Conservation (phyloP, 2,329 filamentous ascomycete species). For the Xylariales sp. region DNA sequence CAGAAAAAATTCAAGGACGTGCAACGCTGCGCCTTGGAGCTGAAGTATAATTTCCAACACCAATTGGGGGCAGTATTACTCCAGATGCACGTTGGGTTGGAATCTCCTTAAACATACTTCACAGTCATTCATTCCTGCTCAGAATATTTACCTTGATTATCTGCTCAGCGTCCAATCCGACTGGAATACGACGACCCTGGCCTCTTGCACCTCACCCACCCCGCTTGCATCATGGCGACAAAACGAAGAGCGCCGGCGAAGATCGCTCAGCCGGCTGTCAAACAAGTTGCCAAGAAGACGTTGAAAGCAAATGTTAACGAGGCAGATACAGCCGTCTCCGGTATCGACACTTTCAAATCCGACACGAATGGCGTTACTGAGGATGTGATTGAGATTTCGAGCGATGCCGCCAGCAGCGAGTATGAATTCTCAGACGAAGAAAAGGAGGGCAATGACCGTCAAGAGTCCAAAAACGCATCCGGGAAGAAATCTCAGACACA, state of each 20-base stretch:
- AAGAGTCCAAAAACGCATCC: constrained; percentile 10
- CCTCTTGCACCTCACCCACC: neutral
- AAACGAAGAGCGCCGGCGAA: constrained; percentile 57
- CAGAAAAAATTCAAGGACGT: neutral
- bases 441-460: too few species aligned
- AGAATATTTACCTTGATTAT: too few species aligned
- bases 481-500: constrained; percentile 5
- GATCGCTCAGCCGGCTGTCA: constrained; percentile 52
- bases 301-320: constrained; percentile 53
- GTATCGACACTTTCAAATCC: constrained; percentile 32
- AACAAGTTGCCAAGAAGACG: constrained; percentile 46
- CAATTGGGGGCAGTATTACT: neutral
- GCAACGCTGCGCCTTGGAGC: too few species aligned
- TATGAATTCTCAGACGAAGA: constrained; percentile 40
- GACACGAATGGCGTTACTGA: constrained; percentile 21
- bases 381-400: constrained; percentile 54
- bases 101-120: too few species aligned
- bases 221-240: constrained; percentile 43
- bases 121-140: too few species aligned
- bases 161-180: neutral
- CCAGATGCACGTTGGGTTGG: too few species aligned
- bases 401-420: constrained; percentile 45
- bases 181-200: neutral
- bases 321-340: constrained; percentile 49
- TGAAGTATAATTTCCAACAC: too few species aligned